phyloP scores from a whole-genome alignment of 495 filamentous ascomycete species.

The Annulohypoxylon stygium region DNA sequence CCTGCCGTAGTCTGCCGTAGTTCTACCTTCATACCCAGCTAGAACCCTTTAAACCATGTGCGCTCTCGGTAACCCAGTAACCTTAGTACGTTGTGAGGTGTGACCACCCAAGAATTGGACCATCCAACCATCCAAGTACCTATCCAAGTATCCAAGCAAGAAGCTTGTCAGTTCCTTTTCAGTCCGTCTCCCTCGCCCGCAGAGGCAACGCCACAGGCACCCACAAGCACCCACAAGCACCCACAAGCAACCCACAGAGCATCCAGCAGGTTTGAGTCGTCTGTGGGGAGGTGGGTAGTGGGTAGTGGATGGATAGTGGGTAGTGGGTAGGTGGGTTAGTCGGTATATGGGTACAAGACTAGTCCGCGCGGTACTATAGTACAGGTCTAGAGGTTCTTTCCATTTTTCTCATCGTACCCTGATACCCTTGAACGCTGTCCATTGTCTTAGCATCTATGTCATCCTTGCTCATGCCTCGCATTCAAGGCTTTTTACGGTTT shows the following conservation, averaged over 20 bases:
- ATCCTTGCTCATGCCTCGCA: slow-evolving; percentile 50
- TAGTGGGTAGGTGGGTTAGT: slow-evolving; percentile 21
- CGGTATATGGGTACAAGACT: slow-evolving; percentile 35
- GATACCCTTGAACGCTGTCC: slow-evolving; percentile 18
- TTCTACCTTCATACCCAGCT: background rate
- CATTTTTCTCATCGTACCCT: slow-evolving; percentile 38
- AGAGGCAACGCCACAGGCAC: slow-evolving; percentile 37
- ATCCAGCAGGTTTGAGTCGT: slow-evolving; percentile 21
- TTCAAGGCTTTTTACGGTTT: slow-evolving; percentile 52
- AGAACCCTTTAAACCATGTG: slow-evolving; percentile 48
- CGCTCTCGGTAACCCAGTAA: slow-evolving; percentile 34
- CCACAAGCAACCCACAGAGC: background rate
- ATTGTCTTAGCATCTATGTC: slow-evolving; percentile 36
- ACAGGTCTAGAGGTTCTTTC: background rate
- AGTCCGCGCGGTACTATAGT: slow-evolving; percentile 17
- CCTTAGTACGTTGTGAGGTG: slow-evolving; percentile 17
- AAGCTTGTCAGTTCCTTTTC: slow-evolving; percentile 19
- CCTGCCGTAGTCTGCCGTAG: background rate
- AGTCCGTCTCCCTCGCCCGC: slow-evolving; percentile 22
- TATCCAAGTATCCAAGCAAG: background rate
- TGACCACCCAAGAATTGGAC: background rate
- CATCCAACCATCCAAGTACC: background rate
- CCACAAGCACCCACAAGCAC: slow-evolving; percentile 8
- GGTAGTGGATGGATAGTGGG: background rate
- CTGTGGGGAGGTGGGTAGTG: slow-evolving; percentile 36